A percentile compares a stretch with the other conserved stretches of the same genome.
Conservation (phyloP, 306 rosid species). For the Lithocarpus polystachyus region DNA sequence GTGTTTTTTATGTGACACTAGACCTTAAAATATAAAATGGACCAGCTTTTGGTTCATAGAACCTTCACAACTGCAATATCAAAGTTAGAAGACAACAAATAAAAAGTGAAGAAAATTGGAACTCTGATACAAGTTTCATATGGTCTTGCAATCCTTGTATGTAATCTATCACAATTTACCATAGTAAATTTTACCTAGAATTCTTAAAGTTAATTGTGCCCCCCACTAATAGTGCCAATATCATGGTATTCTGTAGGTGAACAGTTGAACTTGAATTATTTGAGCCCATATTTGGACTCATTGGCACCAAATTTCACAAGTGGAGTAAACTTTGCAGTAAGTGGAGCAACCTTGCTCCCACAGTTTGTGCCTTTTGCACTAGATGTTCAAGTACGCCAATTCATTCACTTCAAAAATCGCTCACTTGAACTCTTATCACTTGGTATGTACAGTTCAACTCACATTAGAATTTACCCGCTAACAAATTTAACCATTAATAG, state of each 20-base stretch:
- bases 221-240: too few relatives aligned
- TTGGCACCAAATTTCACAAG: neutral
- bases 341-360: constrained; percentile 6
- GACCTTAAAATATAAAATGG: too few relatives aligned
- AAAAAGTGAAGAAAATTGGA: neutral
- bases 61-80: neutral
- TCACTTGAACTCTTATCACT: neutral
- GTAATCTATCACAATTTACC: neutral
- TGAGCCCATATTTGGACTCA: constrained; percentile 6
- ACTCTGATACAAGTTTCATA: neutral
- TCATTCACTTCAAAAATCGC: neutral
- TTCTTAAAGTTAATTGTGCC: neutral
- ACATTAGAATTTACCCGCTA: too few relatives aligned
- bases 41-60: neutral
- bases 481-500: too few relatives aligned
- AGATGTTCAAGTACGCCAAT: constrained; percentile 1
- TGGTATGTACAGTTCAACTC: neutral
- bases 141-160: neutral
- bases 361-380: constrained; percentile 1
- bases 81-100: neutral
- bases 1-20: neutral
- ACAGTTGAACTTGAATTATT: constrained; percentile 2
- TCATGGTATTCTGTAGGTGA: neutral
- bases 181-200: neutral
- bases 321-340: neutral